Conservation (phyloP, 345 rosid genomes). For the Triadica sebifera region DNA sequence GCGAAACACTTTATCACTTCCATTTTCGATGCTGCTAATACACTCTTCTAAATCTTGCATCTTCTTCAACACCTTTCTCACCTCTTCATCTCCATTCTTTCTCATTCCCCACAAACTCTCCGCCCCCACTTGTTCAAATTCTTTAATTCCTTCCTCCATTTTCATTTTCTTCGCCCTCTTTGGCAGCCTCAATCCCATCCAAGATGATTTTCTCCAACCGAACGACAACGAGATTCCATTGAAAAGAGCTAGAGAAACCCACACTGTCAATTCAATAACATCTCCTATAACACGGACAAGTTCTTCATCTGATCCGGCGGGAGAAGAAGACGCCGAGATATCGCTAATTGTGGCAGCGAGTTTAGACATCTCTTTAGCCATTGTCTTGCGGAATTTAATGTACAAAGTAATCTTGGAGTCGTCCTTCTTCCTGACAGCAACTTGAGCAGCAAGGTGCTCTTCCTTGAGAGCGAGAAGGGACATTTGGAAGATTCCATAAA, state of each 20-base stretch:
- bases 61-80: conserved; percentile 36
- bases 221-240: conserved; percentile 34
- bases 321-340: conserved; percentile 19
- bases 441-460: conserved; percentile 44
- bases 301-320: conserved; percentile 19
- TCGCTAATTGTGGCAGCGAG: conserved; percentile 31
- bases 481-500: conserved; percentile 53
- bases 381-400: conserved; percentile 34
- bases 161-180: conserved; percentile 23
- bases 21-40: conserved; percentile 35
- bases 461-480: conserved; percentile 41
- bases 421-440: conserved; percentile 51
- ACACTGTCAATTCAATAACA: conserved; percentile 35
- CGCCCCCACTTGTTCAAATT: conserved; percentile 32
- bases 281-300: conserved; percentile 30
- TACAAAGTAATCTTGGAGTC: conserved; percentile 37
- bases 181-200: conserved; percentile 27
- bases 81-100: conserved; percentile 48
- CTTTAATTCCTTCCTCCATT: conserved; percentile 38
- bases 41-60: conserved; percentile 45
- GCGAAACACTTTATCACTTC: conserved; percentile 46
- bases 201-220: conserved; percentile 24
- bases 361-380: conserved; percentile 40
- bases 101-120: conserved; percentile 45
- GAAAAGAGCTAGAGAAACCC: conserved; percentile 45